Evolutionary conservation across 1,284 basidiomycete genomes (phyloP).

Genomic region (Leccinum ponderosum): DNA sequence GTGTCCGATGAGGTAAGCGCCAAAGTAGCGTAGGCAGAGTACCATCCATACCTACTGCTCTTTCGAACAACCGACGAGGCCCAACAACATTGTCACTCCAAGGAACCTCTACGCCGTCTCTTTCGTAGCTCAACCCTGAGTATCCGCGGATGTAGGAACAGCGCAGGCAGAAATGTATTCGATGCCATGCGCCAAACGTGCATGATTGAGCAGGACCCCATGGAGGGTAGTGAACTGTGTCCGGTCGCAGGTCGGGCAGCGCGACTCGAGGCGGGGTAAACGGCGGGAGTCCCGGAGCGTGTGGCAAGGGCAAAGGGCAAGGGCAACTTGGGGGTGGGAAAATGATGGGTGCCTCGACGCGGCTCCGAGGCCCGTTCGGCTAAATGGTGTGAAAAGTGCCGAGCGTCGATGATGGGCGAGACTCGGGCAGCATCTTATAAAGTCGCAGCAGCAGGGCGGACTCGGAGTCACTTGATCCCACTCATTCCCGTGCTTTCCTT

Average conservation of each 20-base stretch:
- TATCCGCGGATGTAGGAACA: conserved; percentile 40
- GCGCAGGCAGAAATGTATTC: conserved; percentile 71
- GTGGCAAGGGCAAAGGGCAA: too few relatives aligned
- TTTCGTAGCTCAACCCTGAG: conserved; percentile 49
- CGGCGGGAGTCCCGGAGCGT: too few relatives aligned
- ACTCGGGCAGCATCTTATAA: too few relatives aligned
- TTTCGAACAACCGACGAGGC: conserved; percentile 64
- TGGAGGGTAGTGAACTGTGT: conserved; percentile 72
- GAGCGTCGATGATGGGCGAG: too few relatives aligned
- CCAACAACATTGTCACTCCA: conserved; percentile 42
- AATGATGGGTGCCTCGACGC: too few relatives aligned
- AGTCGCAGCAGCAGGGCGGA: too few relatives aligned
- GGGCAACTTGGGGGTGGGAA: too few relatives aligned
- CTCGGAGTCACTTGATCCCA: too few relatives aligned
- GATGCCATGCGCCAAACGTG: conserved; percentile 61
- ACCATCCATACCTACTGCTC: conserved; percentile 57
- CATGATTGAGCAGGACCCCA: conserved; percentile 69
- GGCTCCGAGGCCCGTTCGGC: too few relatives aligned
- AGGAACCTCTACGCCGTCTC: conserved; percentile 56
- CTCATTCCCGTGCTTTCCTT: too few relatives aligned
- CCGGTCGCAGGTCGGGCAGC: conserved; percentile 60
- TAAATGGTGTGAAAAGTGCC: too few relatives aligned
- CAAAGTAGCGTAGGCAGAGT: conserved; percentile 11
- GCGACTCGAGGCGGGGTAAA: too few relatives aligned
- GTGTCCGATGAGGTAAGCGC: conserved; percentile 7